These are phyloP conservation scores for Ophiostoma pallidulum DNA, from an alignment of 2,329 filamentous ascomycete species.

Conservation along the genomic window DNA sequence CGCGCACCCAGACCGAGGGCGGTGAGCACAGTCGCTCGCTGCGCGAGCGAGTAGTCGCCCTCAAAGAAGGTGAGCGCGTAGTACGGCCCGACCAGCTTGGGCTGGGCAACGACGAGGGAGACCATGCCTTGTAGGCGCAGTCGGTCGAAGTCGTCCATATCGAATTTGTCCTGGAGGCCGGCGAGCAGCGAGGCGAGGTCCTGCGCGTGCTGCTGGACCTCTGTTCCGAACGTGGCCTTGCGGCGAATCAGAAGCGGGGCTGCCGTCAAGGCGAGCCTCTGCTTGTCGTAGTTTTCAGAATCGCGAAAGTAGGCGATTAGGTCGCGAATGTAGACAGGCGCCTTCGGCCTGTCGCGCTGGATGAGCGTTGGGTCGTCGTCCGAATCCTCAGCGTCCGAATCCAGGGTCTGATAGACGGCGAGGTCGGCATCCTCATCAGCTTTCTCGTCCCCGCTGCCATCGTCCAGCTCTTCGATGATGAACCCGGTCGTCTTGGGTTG, in stretches of 20 bases:
- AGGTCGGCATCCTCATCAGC: constrained; percentile 58
- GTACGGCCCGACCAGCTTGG: constrained; percentile 71
- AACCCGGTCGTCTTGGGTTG: constrained; percentile 29
- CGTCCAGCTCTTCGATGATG: constrained; percentile 57
- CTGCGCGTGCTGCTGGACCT: constrained; percentile 74
- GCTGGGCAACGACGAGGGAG: constrained; percentile 66
- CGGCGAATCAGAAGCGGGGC: constrained; percentile 75
- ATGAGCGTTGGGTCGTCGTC: constrained; percentile 88
- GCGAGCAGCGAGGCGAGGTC: constrained; percentile 70
- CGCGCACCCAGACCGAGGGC: constrained; percentile 73
- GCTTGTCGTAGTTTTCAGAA: constrained; percentile 73
- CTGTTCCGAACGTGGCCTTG: constrained; percentile 79
- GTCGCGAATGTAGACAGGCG: constrained; percentile 86
- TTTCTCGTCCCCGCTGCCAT: constrained; percentile 50
- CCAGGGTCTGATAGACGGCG: constrained; percentile 71
- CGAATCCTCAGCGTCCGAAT: constrained; percentile 81
- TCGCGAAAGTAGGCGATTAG: constrained; percentile 71
- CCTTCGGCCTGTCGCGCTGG: constrained; percentile 68
- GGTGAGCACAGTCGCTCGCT: constrained; percentile 72
- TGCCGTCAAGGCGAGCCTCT: constrained; percentile 67
- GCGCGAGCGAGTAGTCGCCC: constrained; percentile 80
- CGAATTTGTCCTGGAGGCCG: constrained; percentile 76
- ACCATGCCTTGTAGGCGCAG: constrained; percentile 72
- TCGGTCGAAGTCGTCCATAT: constrained; percentile 68
- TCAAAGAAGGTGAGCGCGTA: constrained; percentile 80